Conservation (phyloP, 164 flowering plant genomes). For the Amborella trichopoda region DNA sequence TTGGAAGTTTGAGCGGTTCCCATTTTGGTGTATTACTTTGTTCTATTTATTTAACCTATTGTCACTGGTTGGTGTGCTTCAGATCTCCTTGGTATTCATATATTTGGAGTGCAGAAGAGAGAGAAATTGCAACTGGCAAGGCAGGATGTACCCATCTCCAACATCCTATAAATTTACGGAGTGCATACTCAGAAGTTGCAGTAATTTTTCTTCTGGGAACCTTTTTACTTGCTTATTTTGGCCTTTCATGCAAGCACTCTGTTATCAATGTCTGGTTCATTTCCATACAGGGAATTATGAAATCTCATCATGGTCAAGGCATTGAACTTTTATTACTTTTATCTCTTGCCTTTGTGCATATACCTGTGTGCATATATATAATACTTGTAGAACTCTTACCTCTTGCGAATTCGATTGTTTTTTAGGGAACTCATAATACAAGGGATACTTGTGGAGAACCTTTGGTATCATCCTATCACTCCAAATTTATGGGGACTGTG, state of each 20-base stretch:
- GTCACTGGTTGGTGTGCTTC: slow-evolving; percentile 5
- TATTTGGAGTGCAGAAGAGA: slow-evolving; percentile 47
- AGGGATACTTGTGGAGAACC: slow-evolving; percentile 50
- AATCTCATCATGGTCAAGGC: neutral
- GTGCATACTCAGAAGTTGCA: slow-evolving; percentile 46
- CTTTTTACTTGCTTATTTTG: no score
- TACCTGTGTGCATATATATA: no score
- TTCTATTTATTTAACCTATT: neutral
- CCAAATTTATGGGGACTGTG: slow-evolving; percentile 62
- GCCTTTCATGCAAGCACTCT: no score
- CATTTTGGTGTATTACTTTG: neutral
- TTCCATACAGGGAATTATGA: no score
- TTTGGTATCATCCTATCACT: slow-evolving; percentile 58
- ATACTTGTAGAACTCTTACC: no score
- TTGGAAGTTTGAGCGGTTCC: neutral
- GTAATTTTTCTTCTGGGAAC: no score
- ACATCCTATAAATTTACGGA: slow-evolving; percentile 45
- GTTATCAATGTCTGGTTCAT: no score
- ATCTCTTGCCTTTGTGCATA: neutral
- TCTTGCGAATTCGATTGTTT: no score
- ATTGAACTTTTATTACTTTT: neutral
- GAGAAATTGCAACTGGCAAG: slow-evolving; percentile 38
- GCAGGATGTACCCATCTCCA: slow-evolving; percentile 14
- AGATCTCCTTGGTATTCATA: slow-evolving; percentile 18
- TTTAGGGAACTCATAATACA: slow-evolving; percentile 34